Evolutionary conservation across 2,329 filamentous ascomycete genomes (phyloP).

Genomic region (Zymoseptoria ardabiliae): DNA sequence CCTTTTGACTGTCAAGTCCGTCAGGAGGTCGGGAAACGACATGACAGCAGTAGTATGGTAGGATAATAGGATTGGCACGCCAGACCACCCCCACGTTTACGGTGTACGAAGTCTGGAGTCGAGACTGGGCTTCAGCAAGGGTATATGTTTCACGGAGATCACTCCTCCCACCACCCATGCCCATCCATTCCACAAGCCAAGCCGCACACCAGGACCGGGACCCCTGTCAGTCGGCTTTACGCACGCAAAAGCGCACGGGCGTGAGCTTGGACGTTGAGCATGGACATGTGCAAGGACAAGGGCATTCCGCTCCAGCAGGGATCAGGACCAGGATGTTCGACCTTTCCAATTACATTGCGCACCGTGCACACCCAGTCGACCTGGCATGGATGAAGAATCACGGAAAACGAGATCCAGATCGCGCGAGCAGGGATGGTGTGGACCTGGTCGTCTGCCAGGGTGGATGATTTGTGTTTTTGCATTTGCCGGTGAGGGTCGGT

Average conservation of each 20-base stretch:
- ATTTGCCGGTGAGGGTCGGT: neutral
- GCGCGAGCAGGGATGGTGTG: neutral
- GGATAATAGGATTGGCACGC: too few species aligned
- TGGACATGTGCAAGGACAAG: neutral
- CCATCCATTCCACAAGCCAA: neutral
- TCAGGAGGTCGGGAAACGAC: neutral
- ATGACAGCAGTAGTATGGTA: too few species aligned
- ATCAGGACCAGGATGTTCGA: neutral
- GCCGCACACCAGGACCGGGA: neutral
- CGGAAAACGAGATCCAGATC: conserved; percentile 1
- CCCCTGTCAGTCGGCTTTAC: neutral
- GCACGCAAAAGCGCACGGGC: neutral
- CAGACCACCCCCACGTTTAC: neutral
- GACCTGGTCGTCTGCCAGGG: neutral
- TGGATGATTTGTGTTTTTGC: neutral
- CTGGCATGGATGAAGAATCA: neutral
- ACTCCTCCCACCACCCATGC: neutral
- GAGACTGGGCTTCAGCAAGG: neutral
- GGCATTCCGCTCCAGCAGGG: neutral
- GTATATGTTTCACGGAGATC: neutral
- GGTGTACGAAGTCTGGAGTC: neutral
- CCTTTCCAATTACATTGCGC: too few species aligned
- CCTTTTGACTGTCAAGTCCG: neutral
- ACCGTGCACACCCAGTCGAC: neutral
- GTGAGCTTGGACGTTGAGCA: neutral